These are phyloP conservation scores for Aphanocladium album DNA, from an alignment of 2,329 filamentous ascomycete genomes.

Conservation along the genomic window DNA sequence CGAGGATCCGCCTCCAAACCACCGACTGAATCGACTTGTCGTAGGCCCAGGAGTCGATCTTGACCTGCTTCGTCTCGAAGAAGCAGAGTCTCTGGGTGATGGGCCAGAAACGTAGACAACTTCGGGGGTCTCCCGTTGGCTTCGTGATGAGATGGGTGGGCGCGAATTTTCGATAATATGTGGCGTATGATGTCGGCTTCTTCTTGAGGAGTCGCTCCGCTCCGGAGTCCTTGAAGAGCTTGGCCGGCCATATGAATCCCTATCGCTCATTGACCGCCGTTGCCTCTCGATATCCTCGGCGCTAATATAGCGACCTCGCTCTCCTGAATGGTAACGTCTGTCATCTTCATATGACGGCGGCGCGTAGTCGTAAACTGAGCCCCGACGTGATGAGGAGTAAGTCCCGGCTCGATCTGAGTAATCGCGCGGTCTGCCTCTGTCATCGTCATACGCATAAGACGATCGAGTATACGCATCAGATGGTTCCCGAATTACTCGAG, in stretches of 20 bases:
- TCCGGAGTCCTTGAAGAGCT: slow-evolving; percentile 25
- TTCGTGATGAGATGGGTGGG: slow-evolving; percentile 29
- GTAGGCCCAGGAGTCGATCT: slow-evolving; percentile 22
- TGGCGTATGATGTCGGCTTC: slow-evolving; percentile 20
- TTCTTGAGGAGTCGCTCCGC: slow-evolving; percentile 26
- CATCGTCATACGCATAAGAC: slow-evolving; percentile 7
- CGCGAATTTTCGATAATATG: slow-evolving; percentile 30
- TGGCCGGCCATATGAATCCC: slow-evolving; percentile 22
- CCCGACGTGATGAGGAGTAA: slow-evolving; percentile 5
- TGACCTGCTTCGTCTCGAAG: slow-evolving; percentile 17
- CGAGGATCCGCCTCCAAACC: slow-evolving; percentile 22
- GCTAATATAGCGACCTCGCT: neutral
- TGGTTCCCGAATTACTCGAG: slow-evolving; percentile 6
- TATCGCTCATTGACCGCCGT: slow-evolving; percentile 23
- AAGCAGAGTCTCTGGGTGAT: slow-evolving; percentile 8
- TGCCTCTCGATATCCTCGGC: slow-evolving; percentile 22
- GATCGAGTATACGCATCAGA: slow-evolving; percentile 4
- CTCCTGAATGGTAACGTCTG: neutral
- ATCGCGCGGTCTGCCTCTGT: neutral
- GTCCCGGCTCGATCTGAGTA: neutral
- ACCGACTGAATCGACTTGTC: slow-evolving; percentile 23
- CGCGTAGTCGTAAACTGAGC: slow-evolving; percentile 6
- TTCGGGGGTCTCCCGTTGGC: neutral
- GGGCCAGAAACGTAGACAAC: neutral
- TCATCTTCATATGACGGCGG: slow-evolving; percentile 4